Conservation (phyloP, 2,329 filamentous ascomycete species). For the Fusarium tupiense region DNA sequence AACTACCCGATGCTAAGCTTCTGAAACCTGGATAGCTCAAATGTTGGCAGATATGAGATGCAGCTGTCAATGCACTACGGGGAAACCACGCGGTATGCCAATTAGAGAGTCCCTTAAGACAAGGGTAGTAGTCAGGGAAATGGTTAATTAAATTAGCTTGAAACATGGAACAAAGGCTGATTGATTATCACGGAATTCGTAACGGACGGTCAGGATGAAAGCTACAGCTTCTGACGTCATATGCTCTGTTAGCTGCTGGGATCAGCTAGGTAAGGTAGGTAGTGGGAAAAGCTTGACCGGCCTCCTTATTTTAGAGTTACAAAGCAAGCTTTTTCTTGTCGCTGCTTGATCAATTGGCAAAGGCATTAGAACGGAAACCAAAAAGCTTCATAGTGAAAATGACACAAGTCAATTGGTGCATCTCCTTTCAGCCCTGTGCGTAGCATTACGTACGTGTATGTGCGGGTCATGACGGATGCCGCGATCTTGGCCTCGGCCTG, state of each 20-base stretch:
- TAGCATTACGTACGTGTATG: conserved; percentile 34
- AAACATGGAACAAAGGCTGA: background rate
- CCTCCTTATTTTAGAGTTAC: conserved; percentile 15
- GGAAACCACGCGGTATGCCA: background rate
- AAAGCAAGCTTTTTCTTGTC: conserved; percentile 22
- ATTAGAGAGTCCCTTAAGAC: background rate
- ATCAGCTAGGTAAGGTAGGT: background rate
- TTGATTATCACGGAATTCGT: background rate
- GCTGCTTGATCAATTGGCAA: background rate
- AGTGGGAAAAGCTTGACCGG: background rate
- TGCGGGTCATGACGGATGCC: conserved; percentile 36
- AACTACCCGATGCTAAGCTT: background rate
- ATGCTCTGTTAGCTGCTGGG: background rate
- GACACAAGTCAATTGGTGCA: conserved; percentile 13
- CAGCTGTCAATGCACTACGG: background rate
- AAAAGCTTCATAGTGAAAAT: background rate
- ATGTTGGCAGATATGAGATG: background rate
- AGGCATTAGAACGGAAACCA: background rate
- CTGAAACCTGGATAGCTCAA: background rate
- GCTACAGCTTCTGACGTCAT: conserved; percentile 27
- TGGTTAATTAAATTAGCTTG: background rate
- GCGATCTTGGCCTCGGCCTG: conserved; percentile 13
- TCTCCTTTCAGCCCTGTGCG: conserved; percentile 29
- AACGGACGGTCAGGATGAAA: background rate
- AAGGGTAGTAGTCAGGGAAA: background rate